phyloP scores from a whole-genome alignment of 148 eudicot species.

The Fagopyrum homotropicum region DNA sequence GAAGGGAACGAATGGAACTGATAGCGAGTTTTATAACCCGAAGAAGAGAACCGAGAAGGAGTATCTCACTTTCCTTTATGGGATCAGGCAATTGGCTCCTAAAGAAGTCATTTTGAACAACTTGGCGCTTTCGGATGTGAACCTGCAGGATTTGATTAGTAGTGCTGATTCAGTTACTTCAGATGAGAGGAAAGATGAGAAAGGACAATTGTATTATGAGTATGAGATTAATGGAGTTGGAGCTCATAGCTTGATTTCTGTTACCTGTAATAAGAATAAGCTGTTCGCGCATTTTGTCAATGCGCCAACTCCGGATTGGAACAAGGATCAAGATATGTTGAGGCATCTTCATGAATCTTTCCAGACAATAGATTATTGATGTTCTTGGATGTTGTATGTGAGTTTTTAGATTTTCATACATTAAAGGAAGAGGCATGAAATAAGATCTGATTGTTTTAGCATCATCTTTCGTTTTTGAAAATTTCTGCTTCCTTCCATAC shows the following conservation, averaged over 20 bases:
- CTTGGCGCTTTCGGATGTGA: constrained; percentile 73
- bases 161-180: constrained; percentile 53
- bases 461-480: background rate
- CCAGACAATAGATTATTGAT: constrained; percentile 39
- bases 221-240: constrained; percentile 62
- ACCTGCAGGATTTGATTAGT: constrained; percentile 57
- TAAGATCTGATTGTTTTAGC: background rate
- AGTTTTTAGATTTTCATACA: background rate
- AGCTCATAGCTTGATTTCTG: constrained; percentile 70
- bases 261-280: constrained; percentile 80
- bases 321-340: constrained; percentile 58
- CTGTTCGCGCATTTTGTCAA: constrained; percentile 87
- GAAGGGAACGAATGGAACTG: constrained; percentile 89
- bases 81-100: constrained; percentile 61
- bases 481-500: background rate
- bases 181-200: constrained; percentile 58
- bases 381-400: constrained; percentile 15
- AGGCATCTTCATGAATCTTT: constrained; percentile 80
- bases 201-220: constrained; percentile 72
- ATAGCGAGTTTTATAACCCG: constrained; percentile 85
- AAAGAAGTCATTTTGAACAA: constrained; percentile 62
- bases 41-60: constrained; percentile 71
- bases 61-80: constrained; percentile 61
- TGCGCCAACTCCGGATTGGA: constrained; percentile 81
- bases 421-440: background rate